These are phyloP conservation scores for Dioszegia crocea DNA, from an alignment of 768 basidiomycete genomes.

Conservation along the genomic window DNA sequence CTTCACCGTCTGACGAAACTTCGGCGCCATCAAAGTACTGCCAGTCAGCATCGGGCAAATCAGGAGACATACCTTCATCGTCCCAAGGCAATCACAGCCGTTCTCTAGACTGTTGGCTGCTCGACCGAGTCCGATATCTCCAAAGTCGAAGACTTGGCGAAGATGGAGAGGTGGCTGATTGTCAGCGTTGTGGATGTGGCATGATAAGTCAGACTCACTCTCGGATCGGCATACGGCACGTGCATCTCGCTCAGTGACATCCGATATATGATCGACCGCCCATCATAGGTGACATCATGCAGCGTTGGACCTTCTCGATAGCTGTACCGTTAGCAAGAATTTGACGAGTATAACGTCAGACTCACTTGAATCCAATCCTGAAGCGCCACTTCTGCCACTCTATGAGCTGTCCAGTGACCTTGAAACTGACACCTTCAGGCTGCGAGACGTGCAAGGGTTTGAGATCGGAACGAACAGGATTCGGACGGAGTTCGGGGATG, in stretches of 20 bases:
- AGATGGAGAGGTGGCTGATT: constrained; percentile 17
- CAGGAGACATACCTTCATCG: constrained; percentile 1
- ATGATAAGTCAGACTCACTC: background rate
- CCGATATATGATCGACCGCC: constrained; percentile 28
- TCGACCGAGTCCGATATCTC: constrained; percentile 28
- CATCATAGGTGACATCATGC: constrained; percentile 35
- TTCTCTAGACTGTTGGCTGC: constrained; percentile 29
- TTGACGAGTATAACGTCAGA: background rate
- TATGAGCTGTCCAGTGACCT: constrained; percentile 66
- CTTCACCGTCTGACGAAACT: constrained; percentile 17
- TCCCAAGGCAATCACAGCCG: constrained; percentile 25
- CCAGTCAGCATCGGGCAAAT: constrained; percentile 21
- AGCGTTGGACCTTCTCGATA: constrained; percentile 33
- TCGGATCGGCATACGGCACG: constrained; percentile 39
- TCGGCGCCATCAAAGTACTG: constrained; percentile 31
- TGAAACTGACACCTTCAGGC: constrained; percentile 56
- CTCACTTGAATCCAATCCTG: constrained; percentile 14
- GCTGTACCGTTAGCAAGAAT: background rate
- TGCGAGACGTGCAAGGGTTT: constrained; percentile 9
- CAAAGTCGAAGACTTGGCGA: constrained; percentile 42
- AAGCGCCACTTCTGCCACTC: constrained; percentile 92
- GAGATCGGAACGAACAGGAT: background rate
- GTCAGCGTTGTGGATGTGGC: background rate
- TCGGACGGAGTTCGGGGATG: background rate
- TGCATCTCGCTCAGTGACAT: constrained; percentile 34